Evolutionary conservation across 2,329 filamentous ascomycete genomes (phyloP), one percentile per base, ranked within the genome.

Genomic region (Claviceps maximensis): DNA sequence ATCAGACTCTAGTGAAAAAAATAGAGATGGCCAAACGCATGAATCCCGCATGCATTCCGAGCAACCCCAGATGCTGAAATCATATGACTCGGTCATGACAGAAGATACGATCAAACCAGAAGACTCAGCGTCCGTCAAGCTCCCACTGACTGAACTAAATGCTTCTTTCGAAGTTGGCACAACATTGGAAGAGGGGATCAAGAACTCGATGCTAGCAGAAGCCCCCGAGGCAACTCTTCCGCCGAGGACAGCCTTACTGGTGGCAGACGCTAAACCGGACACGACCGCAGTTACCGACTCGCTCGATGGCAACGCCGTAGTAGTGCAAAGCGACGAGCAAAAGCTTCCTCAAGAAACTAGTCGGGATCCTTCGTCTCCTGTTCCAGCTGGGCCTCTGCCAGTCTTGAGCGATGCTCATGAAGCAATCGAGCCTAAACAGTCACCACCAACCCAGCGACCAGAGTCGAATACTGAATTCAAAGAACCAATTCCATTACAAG

Each of bases 101-200:
- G 68, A 69, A 25, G 68, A 71, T 48, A 65, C 60, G 4, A 65
- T 70, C 49, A 68, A 64, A 48, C 68, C 67, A 0, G 68, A 71
- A 36, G 67, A 70, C 42, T 70, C 68, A 4, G 68, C 67, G 3
- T 70, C 68, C 1, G 58, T 62, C 12, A 56, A 57, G 42, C 60
- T 63, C 36, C 61, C 64, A 10, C 27, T 59, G 6, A 61, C 64
- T 13, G 67, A 63, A n/a, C 61, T 62, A 7, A 58, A 59, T 17
- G 63, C 66, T 15, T 54, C 61, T 3, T 64, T 63, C 2, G 61
- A 64, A 42, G 55, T 55, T 8, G 62, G 62, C 25, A 60, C 62
- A 2, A 56, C 52, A 21, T 60, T 60, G 2, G 55, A 56, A 2
- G 62, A 59, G 21, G 61, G 58, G 21, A 51, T 53, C 13, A 62